A percentile compares a stretch with the other conserved stretches of the same genome.
These are phyloP conservation scores for Pyricularia pennisetigena DNA, from an alignment of 2,329 filamentous ascomycete genomes.

Conservation along the genomic window DNA sequence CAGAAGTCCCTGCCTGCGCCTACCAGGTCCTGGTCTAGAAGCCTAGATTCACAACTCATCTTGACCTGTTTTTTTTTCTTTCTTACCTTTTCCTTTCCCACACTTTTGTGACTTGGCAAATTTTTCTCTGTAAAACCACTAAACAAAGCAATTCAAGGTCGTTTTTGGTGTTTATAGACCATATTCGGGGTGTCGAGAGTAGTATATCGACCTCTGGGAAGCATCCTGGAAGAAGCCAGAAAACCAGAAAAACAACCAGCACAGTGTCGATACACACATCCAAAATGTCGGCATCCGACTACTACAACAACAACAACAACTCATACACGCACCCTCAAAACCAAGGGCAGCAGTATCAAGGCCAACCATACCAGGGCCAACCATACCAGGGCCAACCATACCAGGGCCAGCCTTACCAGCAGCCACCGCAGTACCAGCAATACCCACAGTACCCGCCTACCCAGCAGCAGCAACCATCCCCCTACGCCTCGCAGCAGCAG, in stretches of 20 bases:
- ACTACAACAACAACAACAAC: conserved; percentile 9
- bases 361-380: neutral
- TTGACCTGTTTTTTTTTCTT: neutral
- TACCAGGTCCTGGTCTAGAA: neutral
- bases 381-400: neutral
- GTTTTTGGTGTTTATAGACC: neutral
- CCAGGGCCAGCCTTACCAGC: neutral
- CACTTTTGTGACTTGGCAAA: neutral
- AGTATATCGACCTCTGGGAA: neutral
- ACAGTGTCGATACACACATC: neutral
- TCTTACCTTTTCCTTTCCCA: neutral
- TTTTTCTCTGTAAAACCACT: neutral
- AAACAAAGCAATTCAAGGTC: neutral
- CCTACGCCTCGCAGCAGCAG: conserved; percentile 2
- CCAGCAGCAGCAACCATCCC: neutral
- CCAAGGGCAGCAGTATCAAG: conserved; percentile 5
- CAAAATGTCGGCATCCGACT: conserved; percentile 12
- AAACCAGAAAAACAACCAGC: conserved; percentile 7
- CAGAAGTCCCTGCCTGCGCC: neutral
- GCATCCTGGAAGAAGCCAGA: neutral
- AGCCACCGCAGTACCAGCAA: neutral
- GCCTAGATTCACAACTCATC: too few relatives aligned
- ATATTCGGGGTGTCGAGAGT: neutral
- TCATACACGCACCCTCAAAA: conserved; percentile 7
- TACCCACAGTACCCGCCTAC: neutral